Base-by-base conservation (phyloP, 306 rosid genomes). In the Begonia masoniana region DNA sequence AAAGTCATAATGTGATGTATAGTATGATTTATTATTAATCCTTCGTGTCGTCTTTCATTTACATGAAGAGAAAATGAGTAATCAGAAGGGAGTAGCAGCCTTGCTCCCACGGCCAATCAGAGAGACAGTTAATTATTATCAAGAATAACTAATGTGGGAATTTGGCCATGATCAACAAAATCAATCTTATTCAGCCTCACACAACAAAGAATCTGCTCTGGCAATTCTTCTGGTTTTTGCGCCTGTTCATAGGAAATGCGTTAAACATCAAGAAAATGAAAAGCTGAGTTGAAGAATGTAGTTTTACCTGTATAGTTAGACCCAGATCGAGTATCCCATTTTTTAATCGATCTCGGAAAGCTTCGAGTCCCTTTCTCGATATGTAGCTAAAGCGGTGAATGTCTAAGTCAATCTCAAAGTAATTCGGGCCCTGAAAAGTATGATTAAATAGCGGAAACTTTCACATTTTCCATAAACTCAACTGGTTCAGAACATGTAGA, bases 381-480 rank as follows among this genome's bases (percentile, higher is more conserved):
- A 92, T 83, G 74, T 86, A 92, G 80, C 99, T 77, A 74, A 92
- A 92, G 4, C 96, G 82, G 69, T 86, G 99, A 64, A 92, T 83
- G 75, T 92, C 99, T 8, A 92, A 76, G 76, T 92, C 99, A 11
- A 92, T 83, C 94, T 92, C 99, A 54, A 92, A 77, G 81, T 83
- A 92, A 55, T 83, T 76, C 52, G 87, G 71, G 59, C 94, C 99
- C 99, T 92, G 78, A 66, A 54, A 57, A 31, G 39, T 31, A 31
- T 4, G 39, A 31, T 31, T 31, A 31, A 31, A 7, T 7, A 31
- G 7, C 1, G 9, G 39, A 31, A 31, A 31, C 0, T 6, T 31
- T 31, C 39, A 5, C 39, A 31, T 31, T 31, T 31, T 31, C 8
- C 8, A 31, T 31, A 31, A 31, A 5, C 39, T 31, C 39, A 21